These are phyloP conservation scores for Xanthoconium purpureum DNA, from an alignment of 768 basidiomycete species.

Conservation along the genomic window DNA sequence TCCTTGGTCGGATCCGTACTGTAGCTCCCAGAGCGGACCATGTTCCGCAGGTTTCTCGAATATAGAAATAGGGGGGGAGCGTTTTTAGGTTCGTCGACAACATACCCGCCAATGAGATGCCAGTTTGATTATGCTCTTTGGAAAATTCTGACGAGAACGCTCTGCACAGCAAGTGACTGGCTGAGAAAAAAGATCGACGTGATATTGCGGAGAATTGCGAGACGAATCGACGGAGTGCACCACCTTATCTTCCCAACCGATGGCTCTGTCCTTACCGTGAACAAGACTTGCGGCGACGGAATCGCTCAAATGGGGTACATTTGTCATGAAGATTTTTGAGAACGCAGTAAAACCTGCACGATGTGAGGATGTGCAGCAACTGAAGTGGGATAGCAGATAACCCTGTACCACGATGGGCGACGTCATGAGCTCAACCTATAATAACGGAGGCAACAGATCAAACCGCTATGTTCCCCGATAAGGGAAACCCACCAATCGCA, in stretches of 20 bases:
- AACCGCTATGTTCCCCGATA: slow-evolving; percentile 3
- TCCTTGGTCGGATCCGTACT: slow-evolving; percentile 20
- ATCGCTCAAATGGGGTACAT: neutral
- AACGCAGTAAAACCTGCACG: neutral
- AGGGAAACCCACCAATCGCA: slow-evolving; percentile 23
- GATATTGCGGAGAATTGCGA: slow-evolving; percentile 15
- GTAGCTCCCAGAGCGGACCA: neutral
- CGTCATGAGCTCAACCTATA: neutral
- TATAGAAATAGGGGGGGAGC: slow-evolving; percentile 2
- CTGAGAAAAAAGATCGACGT: slow-evolving; percentile 6
- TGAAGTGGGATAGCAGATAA: neutral
- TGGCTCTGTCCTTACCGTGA: slow-evolving; percentile 23
- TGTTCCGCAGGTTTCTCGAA: slow-evolving; percentile 4
- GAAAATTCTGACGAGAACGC: slow-evolving; percentile 1
- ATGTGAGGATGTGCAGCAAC: neutral
- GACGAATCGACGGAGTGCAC: slow-evolving; percentile 1
- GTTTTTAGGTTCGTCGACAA: neutral
- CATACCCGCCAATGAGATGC: slow-evolving; percentile 7
- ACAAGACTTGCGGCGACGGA: neutral
- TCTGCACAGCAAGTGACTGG: slow-evolving; percentile 1
- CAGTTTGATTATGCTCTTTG: slow-evolving; percentile 8
- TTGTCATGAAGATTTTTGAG: neutral
- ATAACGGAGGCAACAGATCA: slow-evolving; percentile 1
- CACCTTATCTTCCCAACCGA: slow-evolving; percentile 22
- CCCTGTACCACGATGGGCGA: neutral